A percentile compares a stretch with the other conserved stretches of the same genome.
Conservation (phyloP, 192 early-diverging fungal genomes). For the Umbelopsis sp. region DNA sequence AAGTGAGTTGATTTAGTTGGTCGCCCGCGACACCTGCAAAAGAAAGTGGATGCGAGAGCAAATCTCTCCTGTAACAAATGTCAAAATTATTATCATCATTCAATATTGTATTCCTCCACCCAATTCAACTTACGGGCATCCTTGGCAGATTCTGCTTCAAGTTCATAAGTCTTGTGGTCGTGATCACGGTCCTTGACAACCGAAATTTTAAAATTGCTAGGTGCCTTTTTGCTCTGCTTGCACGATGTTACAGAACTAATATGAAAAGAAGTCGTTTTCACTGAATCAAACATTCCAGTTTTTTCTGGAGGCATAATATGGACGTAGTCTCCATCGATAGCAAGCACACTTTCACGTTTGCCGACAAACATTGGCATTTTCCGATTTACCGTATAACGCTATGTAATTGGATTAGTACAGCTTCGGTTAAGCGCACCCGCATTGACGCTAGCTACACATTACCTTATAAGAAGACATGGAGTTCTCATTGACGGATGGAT, state of each 20-base stretch:
- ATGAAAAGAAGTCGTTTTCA: conserved; percentile 78
- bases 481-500: conserved; percentile 19
- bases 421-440: too few relatives aligned
- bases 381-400: conserved; percentile 85
- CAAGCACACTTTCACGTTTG: conserved; percentile 82
- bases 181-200: conserved; percentile 59
- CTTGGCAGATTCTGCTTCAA: conserved; percentile 72
- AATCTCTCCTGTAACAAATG: conserved; percentile 29
- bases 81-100: neutral
- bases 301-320: conserved; percentile 85
- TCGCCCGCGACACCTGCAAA: conserved; percentile 28
- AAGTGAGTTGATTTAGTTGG: neutral
- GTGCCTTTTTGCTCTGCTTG: conserved; percentile 68
- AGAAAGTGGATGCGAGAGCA: conserved; percentile 37
- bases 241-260: conserved; percentile 65
- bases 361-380: conserved; percentile 87
- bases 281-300: conserved; percentile 77
- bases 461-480: conserved; percentile 39
- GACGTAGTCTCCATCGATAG: conserved; percentile 93
- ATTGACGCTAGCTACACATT: too few relatives aligned
- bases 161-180: conserved; percentile 71
- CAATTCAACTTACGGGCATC: conserved; percentile 57
- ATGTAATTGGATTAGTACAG: neutral
- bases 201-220: conserved; percentile 68
- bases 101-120: too few relatives aligned